Conservation (phyloP, 176 grass and related monocot genomes). For the Chrysopogon serrulatus region DNA sequence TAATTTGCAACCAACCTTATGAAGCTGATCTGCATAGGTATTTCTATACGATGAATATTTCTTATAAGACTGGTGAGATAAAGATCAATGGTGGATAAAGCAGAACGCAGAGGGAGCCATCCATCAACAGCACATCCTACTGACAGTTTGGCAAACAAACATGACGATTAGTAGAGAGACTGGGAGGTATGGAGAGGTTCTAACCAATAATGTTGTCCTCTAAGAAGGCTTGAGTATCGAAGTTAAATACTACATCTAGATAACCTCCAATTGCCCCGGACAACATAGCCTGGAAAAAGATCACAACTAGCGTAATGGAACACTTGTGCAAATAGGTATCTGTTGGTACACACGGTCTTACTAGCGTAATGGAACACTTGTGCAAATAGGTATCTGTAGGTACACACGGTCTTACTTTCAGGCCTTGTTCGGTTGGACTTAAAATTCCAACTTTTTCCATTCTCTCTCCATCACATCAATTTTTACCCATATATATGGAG, state of each 20-base stretch:
- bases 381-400: no score
- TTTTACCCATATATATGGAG: no score
- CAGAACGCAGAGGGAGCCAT: neutral
- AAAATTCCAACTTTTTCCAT: no score
- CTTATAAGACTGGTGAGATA: no score
- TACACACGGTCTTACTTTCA: no score
- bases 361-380: no score
- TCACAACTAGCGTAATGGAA: neutral
- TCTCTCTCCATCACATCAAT: no score
- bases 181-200: neutral
- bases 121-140: neutral
- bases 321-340: neutral
- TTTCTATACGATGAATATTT: no score
- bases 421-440: no score
- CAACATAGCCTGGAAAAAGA: slow-evolving; percentile 69
- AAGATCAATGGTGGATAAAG: neutral
- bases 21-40: slow-evolving; percentile 67
- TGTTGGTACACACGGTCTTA: slow-evolving; percentile 22
- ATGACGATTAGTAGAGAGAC: neutral
- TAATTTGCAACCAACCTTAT: slow-evolving; percentile 68
- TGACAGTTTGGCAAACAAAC: slow-evolving; percentile 11
- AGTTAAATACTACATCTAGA: slow-evolving; percentile 92
- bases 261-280: slow-evolving; percentile 92
- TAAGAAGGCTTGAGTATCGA: slow-evolving; percentile 85
- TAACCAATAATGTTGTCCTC: slow-evolving; percentile 92